phyloP scores from a whole-genome alignment of 2,329 filamentous ascomycete species.

The Geosmithia flava region DNA sequence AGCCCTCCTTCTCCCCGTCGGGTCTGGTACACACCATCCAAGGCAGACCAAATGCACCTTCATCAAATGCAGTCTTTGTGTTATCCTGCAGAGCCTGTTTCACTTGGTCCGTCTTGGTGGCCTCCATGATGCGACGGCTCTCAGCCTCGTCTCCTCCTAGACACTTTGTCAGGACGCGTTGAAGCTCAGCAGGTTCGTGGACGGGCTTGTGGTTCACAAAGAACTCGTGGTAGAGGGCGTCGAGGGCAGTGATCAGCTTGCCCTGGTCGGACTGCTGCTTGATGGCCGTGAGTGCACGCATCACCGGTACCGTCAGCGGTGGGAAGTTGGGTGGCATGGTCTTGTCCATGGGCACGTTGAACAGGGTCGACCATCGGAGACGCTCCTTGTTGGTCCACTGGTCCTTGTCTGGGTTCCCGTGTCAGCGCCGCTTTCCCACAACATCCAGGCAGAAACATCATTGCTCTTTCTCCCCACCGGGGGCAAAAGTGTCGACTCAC shows the following conservation, averaged over 20 bases:
- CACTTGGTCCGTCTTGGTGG: slow-evolving; percentile 4
- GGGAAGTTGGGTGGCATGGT: slow-evolving; percentile 20
- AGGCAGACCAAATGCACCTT: slow-evolving; percentile 23
- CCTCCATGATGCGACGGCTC: slow-evolving; percentile 13
- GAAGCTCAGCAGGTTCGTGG: slow-evolving; percentile 13
- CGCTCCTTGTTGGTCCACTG: slow-evolving; percentile 19
- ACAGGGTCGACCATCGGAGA: slow-evolving; percentile 18
- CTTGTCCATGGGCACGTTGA: slow-evolving; percentile 19
- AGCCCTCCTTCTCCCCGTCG: slow-evolving; percentile 17
- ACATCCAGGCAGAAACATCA: too few relatives aligned
- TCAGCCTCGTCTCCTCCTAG: slow-evolving; percentile 9
- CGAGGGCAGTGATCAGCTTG: slow-evolving; percentile 14
- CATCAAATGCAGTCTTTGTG: slow-evolving; percentile 20
- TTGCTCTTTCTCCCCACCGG: background rate
- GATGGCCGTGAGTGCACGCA: slow-evolving; percentile 19
- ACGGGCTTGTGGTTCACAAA: slow-evolving; percentile 17
- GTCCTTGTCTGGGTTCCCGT: slow-evolving; percentile 18
- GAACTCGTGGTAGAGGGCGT: slow-evolving; percentile 17
- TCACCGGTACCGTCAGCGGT: slow-evolving; percentile 18
- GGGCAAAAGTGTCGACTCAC: slow-evolving; percentile 8
- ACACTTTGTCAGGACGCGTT: slow-evolving; percentile 11
- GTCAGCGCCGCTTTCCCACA: background rate
- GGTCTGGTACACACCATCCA: slow-evolving; percentile 22
- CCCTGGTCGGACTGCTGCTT: slow-evolving; percentile 7
- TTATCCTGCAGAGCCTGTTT: slow-evolving; percentile 17